These are phyloP conservation scores for Schizosaccharomyces cryophilus DNA, from an alignment of 805 yeast genomes.

Conservation along the genomic window DNA sequence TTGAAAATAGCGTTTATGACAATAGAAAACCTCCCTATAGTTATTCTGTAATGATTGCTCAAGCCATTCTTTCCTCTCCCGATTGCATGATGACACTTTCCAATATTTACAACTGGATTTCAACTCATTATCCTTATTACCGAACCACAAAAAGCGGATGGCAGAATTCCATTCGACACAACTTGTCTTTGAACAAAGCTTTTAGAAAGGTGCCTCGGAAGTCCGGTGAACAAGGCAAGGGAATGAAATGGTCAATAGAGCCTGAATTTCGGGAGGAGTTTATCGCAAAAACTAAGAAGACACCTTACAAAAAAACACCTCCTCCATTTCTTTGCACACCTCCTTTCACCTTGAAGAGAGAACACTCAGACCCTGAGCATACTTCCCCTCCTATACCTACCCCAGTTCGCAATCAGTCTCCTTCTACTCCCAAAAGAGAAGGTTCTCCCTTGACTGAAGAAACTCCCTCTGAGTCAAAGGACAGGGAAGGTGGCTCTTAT, in stretches of 20 bases:
- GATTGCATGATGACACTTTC: constrained; percentile 76
- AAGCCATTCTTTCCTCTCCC: constrained; percentile 68
- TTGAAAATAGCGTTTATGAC: neutral
- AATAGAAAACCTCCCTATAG: constrained; percentile 90
- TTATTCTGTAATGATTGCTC: constrained; percentile 95
- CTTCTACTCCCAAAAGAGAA: constrained; percentile 3
- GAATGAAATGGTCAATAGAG: constrained; percentile 96
- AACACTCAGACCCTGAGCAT: neutral
- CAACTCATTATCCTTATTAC: constrained; percentile 71
- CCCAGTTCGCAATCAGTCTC: neutral
- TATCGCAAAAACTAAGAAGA: neutral
- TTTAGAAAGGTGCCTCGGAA: constrained; percentile 91
- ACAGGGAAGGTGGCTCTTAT: constrained; percentile 7
- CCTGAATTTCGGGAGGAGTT: constrained; percentile 61
- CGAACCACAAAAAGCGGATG: constrained; percentile 84
- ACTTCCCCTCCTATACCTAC: neutral
- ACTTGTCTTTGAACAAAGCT: constrained; percentile 80
- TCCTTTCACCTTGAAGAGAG: neutral
- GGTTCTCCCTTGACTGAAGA: constrained; percentile 3
- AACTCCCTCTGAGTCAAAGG: neutral
- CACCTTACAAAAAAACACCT: neutral
- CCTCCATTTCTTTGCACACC: neutral
- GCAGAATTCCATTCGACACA: constrained; percentile 95
- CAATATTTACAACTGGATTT: constrained; percentile 80
- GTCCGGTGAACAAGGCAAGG: constrained; percentile 93